Evolutionary conservation across 345 rosid genomes (phyloP), one percentile per base, ranked within the genome.

Genomic region (Eucalyptus cloeziana): DNA sequence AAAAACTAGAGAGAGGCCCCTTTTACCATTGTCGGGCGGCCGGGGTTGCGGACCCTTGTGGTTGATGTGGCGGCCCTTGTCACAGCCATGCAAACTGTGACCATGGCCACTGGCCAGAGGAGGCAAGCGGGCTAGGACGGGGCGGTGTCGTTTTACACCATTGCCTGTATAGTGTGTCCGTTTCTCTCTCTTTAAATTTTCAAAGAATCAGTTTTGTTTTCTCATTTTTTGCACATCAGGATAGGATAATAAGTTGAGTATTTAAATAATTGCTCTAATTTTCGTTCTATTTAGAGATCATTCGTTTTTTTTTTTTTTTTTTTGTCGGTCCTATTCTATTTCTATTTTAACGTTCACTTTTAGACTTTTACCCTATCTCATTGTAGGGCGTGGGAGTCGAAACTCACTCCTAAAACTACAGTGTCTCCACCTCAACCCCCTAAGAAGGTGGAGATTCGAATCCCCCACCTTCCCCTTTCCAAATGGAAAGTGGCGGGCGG

Each of bases 221-320:
- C 8, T 4, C 1, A 49, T 9, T 22, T 22, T 56, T 56, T 1
- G 1, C 62, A 56, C 62, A 1, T 24, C 1, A 24, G 6, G 3
- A 24, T 24, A 56, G 62, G 24, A 56, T 22, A 24, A 56, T 4
- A 56, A 56, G 27, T 56, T 56, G 62, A 24, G 62, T 27, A 56
- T 56, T 24, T 2, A 56, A 24, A 22, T 24, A 12, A 24, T 24
- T 56, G 27, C 62, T 56, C 62, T 56, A 56, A 22, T 56, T 56
- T 56, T 22, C 27, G 24, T 22, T 12, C 1, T 24, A 56, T 56
- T 56, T 6, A 24, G 10, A 24, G 62, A 56, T 56, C 60, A 27
- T 56, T 56, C 22, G 60, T 56, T n/a, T n/a, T n/a, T n/a, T n/a
- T n/a, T n/a, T n/a, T n/a, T n/a, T n/a, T n/a, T n/a, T n/a, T n/a